Evolutionary conservation across 139 green algal species (phyloP).

Genomic region (Nannochloris sp.): DNA sequence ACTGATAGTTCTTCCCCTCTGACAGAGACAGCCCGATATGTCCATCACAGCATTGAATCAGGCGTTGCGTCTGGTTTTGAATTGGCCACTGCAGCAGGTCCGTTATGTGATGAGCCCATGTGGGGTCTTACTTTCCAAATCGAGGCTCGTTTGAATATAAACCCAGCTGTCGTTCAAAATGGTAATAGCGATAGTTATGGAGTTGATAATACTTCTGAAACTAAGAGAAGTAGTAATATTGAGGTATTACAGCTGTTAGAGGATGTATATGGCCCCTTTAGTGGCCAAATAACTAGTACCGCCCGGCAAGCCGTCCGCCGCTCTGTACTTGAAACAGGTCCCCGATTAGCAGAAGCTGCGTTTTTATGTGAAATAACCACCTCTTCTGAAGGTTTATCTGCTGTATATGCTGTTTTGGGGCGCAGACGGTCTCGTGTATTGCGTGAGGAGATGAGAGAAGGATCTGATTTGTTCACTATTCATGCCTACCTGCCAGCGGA

Average conservation of each 20-base stretch:
- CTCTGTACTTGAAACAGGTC: constrained; percentile 68
- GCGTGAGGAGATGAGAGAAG: constrained; percentile 88
- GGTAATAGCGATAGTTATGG: background rate
- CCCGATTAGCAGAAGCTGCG: constrained; percentile 90
- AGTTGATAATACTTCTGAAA: background rate
- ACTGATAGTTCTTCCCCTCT: too few relatives aligned
- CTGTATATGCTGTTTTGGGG: constrained; percentile 80
- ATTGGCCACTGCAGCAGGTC: constrained; percentile 72
- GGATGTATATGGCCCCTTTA: constrained; percentile 82
- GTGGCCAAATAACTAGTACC: constrained; percentile 66
- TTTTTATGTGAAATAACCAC: constrained; percentile 81
- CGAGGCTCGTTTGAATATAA: constrained; percentile 31
- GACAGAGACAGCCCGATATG: background rate
- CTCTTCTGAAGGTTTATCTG: constrained; percentile 51
- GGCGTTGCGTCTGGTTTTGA: constrained; percentile 85
- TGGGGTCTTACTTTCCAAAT: constrained; percentile 80
- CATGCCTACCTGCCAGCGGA: constrained; percentile 82
- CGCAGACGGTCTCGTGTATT: constrained; percentile 71
- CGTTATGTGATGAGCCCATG: constrained; percentile 95
- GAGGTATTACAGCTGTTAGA: constrained; percentile 46
- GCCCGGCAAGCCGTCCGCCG: constrained; percentile 61
- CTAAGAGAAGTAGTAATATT: too few relatives aligned
- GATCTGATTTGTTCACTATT: constrained; percentile 84
- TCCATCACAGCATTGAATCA: constrained; percentile 43
- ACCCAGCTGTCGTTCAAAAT: background rate